Conservation (phyloP, 164 flowering plant species). For the Magnolia sinica region DNA sequence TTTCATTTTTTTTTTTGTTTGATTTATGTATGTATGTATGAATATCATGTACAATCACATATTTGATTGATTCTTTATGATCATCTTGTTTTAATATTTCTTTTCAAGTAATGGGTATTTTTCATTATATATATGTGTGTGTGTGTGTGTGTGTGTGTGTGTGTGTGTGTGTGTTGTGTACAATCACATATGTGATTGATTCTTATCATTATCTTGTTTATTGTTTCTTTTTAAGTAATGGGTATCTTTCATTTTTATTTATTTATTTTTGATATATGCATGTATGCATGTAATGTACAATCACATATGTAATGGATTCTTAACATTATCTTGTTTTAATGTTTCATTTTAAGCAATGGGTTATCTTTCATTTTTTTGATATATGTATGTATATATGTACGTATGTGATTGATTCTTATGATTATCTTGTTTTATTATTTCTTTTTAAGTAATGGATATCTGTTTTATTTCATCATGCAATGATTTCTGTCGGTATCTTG, state of each 20-base stretch:
- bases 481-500: no score
- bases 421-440: neutral
- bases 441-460: neutral
- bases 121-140: no score
- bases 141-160: no score
- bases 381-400: neutral
- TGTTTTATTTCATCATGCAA: neutral
- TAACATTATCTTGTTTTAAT: neutral
- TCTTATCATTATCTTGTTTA: no score
- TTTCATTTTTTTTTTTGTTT: neutral
- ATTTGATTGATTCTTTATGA: no score
- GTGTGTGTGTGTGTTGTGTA: no score
- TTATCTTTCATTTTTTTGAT: neutral
- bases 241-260: neutral
- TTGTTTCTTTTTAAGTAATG: no score
- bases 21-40: no score
- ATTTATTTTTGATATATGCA: neutral
- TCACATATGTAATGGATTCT: neutral
- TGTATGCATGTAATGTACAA: neutral
- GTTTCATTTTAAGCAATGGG: constrained; percentile 2
- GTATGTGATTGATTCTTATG: neutral
- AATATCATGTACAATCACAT: no score
- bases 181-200: no score
- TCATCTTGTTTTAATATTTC: no score
- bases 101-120: no score